Base-by-base conservation (phyloP, 1,139 yeast genomes). In the Blastobotrys serpentis region DNA sequence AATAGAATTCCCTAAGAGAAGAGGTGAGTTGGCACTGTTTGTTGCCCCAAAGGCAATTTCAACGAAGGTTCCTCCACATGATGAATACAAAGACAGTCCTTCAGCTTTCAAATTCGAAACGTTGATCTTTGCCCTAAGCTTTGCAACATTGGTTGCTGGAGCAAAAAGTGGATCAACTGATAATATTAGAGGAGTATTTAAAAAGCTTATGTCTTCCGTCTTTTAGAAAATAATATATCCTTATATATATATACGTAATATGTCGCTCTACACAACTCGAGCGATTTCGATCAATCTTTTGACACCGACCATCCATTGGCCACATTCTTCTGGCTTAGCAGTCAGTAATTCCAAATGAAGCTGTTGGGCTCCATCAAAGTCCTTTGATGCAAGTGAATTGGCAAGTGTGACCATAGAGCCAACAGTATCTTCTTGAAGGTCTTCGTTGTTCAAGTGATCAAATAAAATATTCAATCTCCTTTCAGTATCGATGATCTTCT, bases 301-400 rank as follows among this genome's bases (percentile, higher is more conserved):
- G 46, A 92, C 84, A 60, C 98, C 98, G 21, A 87, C 81, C 72
- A 87, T 81, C 98, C 98, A 92, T 59, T 85, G 82, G 10, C 96
- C 96, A 56, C 86, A 81, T 66, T 90, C 96, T 39, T 78, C 81
- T 44, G 84, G 77, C 58, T 79, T 78, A 36, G 78, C 76, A 6
- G 89, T 77, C 43, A 86, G 78, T 56, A 92, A 77, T 47, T 82
- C 80, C 46, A 79, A 60, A 25, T 66, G 71, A 33, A 62, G 54
- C 10, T 76, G 70, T 47, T 77, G 69, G 1, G 98, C 97, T 10
- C 72, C 71, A 11, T 69, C 68, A 63, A 73, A 86, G 55, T 87
- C 83, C 53, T 76, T 75, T 13, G 64, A 68, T 17, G 72, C 72
- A 57, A 94, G 69, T 1, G 81, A 71, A 10, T 67, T 68, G 25